Evolutionary conservation across 371 early-diverging fungal species (phyloP).

Genomic region (Mortierella sp.): DNA sequence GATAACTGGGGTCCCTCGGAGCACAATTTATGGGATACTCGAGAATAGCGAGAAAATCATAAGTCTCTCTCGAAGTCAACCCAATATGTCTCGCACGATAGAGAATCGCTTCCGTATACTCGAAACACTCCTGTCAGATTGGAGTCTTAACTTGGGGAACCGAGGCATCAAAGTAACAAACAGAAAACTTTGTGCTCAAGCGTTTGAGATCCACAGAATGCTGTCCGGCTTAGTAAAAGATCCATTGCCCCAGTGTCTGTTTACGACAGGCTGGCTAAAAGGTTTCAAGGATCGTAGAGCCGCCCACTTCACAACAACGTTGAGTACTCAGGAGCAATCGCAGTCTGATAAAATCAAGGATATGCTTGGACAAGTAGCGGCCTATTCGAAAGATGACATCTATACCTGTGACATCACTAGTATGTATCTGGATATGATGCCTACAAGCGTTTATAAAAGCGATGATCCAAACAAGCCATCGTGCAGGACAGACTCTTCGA

Average conservation of each 20-base stretch:
- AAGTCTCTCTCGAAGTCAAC: no score
- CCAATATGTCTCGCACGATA: background rate
- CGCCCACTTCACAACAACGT: background rate
- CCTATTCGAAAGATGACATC: background rate
- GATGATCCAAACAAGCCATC: background rate
- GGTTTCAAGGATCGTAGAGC: constrained; percentile 2
- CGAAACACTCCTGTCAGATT: constrained; percentile 4
- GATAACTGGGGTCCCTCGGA: background rate
- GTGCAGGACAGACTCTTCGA: background rate
- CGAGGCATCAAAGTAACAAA: background rate
- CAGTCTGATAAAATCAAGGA: background rate
- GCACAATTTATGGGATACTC: background rate
- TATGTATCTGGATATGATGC: constrained; percentile 7
- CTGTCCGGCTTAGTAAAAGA: background rate
- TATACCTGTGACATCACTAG: constrained; percentile 6
- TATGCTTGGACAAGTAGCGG: background rate
- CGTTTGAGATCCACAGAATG: constrained; percentile 12
- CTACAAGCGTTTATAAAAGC: background rate
- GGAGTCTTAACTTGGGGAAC: background rate
- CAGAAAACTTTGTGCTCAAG: constrained; percentile 6
- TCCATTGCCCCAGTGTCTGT: constrained; percentile 1
- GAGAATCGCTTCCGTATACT: constrained; percentile 7
- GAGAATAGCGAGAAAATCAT: background rate
- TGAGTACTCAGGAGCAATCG: no score
- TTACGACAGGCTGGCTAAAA: constrained; percentile 13